Conservation (phyloP, 1,139 yeast genomes). For the Kodamaea anthophila region DNA sequence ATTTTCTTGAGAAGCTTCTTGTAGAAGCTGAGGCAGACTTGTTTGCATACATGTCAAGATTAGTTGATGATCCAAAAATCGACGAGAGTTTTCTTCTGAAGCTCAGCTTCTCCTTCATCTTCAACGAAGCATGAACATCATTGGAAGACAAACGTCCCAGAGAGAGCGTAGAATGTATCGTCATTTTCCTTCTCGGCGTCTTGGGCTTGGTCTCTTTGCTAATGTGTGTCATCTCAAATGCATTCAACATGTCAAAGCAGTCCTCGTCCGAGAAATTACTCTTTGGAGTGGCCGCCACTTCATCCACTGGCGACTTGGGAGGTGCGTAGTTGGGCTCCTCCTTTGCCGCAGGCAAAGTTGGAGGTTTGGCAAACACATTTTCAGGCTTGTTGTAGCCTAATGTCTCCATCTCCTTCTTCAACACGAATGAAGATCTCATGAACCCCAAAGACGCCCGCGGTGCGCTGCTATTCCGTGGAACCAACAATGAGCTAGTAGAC, state of each 20-base stretch:
- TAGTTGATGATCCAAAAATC: constrained; percentile 14
- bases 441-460: constrained; percentile 18
- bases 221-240: too few species aligned
- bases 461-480: constrained; percentile 7
- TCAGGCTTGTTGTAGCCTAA: constrained; percentile 29
- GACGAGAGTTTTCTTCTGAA: constrained; percentile 25
- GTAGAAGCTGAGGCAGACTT: constrained; percentile 1
- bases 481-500: constrained; percentile 7
- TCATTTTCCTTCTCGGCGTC: constrained; percentile 2
- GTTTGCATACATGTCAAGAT: constrained; percentile 1
- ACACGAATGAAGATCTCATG: constrained; percentile 24
- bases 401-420: constrained; percentile 20
- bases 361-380: constrained; percentile 25
- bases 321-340: constrained; percentile 3
- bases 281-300: constrained; percentile 4
- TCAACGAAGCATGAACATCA: constrained; percentile 12
- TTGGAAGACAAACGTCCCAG: constrained; percentile 7
- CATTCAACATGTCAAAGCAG: constrained; percentile 8
- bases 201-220: constrained; percentile 2
- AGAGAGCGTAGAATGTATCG: constrained; percentile 4
- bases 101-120: constrained; percentile 17
- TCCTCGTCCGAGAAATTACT: constrained; percentile 5
- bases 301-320: constrained; percentile 1
- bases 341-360: constrained; percentile 23
- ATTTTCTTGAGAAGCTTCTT: constrained; percentile 1